These are phyloP conservation scores for Fusarium pseudocircinatum DNA, from an alignment of 2,329 filamentous ascomycete genomes.

Conservation along the genomic window DNA sequence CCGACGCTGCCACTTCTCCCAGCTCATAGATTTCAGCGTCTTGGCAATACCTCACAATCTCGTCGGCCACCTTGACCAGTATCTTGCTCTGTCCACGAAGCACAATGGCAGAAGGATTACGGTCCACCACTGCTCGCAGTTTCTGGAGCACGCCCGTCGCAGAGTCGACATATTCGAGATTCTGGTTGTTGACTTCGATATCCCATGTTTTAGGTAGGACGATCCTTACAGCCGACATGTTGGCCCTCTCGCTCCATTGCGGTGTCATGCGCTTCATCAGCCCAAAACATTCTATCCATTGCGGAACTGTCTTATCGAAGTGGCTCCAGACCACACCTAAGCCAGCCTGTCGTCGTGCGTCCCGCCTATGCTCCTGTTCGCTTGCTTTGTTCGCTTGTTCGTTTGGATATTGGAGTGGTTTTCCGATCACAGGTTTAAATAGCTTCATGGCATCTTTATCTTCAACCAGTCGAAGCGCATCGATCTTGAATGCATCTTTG, in stretches of 20 bases:
- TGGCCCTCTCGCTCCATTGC: conserved; percentile 43
- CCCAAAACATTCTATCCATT: conserved; percentile 54
- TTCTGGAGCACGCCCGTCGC: conserved; percentile 47
- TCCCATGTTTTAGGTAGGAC: conserved; percentile 49
- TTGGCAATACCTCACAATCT: conserved; percentile 45
- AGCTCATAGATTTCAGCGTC: conserved; percentile 50
- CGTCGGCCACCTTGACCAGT: conserved; percentile 48
- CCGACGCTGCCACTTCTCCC: conserved; percentile 48
- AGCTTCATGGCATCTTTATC: conserved; percentile 33
- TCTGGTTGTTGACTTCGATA: conserved; percentile 48
- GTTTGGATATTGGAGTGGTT: conserved; percentile 44
- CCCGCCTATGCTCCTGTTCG: conserved; percentile 24
- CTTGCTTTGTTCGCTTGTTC: conserved; percentile 37
- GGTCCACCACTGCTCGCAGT: conserved; percentile 48
- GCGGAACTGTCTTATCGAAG: conserved; percentile 43
- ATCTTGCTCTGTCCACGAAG: conserved; percentile 46
- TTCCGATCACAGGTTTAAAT: conserved; percentile 43
- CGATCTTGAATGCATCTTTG: conserved; percentile 44
- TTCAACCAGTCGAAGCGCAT: conserved; percentile 23
- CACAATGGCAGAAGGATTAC: conserved; percentile 46
- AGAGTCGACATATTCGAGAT: conserved; percentile 49
- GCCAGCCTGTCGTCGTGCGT: conserved; percentile 50
- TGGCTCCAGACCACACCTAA: conserved; percentile 48
- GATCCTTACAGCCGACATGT: conserved; percentile 51
- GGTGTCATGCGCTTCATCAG: conserved; percentile 52